These are phyloP conservation scores for Termitomyces sp. DNA, from an alignment of 768 basidiomycete genomes.

Conservation along the genomic window DNA sequence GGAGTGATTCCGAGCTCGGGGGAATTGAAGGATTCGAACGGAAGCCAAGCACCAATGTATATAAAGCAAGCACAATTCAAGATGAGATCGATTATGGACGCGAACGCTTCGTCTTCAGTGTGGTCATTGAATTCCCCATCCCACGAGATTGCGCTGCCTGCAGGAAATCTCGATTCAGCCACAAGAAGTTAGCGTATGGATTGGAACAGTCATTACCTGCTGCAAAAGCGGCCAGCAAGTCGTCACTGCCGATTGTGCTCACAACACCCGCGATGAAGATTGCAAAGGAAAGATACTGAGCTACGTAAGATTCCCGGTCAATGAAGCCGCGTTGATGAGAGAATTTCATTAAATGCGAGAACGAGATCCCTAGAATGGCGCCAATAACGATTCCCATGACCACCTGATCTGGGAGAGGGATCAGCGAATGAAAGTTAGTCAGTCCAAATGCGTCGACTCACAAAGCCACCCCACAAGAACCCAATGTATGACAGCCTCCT, in stretches of 20 bases:
- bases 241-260: slow-evolving; percentile 78
- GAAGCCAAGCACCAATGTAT: slow-evolving; percentile 86
- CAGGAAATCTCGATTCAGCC: neutral
- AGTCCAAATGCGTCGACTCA: slow-evolving; percentile 20
- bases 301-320: slow-evolving; percentile 82
- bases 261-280: slow-evolving; percentile 77
- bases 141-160: slow-evolving; percentile 69
- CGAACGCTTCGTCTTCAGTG: slow-evolving; percentile 82
- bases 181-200: neutral
- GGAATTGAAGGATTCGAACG: slow-evolving; percentile 52
- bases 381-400: slow-evolving; percentile 70
- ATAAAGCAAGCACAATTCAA: slow-evolving; percentile 78
- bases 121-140: slow-evolving; percentile 79
- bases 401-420: slow-evolving; percentile 59
- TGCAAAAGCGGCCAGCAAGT: slow-evolving; percentile 86
- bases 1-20: slow-evolving; percentile 57
- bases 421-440: neutral
- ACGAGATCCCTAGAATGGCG: slow-evolving; percentile 50
- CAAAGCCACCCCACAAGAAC: slow-evolving; percentile 81
- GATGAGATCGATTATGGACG: slow-evolving; percentile 86
- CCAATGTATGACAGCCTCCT: slow-evolving; percentile 77
- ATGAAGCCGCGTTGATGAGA: slow-evolving; percentile 59
- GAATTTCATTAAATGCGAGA: slow-evolving; percentile 69
- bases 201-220: slow-evolving; percentile 41
- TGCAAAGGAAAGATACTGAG: slow-evolving; percentile 73